These are phyloP conservation scores for Cordyceps pruinosa DNA, from an alignment of 2,329 filamentous ascomycete genomes.

Conservation along the genomic window DNA sequence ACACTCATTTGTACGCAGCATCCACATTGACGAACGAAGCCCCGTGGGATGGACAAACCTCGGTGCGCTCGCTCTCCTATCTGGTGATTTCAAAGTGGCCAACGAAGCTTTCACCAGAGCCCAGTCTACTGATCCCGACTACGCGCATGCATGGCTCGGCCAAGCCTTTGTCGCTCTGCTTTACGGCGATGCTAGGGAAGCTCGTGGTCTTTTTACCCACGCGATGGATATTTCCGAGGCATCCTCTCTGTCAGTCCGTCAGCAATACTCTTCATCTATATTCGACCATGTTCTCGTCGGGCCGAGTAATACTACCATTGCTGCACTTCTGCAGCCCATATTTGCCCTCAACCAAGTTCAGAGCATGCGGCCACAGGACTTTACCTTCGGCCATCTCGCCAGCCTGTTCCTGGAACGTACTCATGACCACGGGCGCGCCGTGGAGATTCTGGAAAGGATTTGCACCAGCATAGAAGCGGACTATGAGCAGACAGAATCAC, in stretches of 20 bases:
- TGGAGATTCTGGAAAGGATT: constrained; percentile 56
- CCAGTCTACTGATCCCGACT: constrained; percentile 91
- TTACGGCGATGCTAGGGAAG: constrained; percentile 67
- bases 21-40: constrained; percentile 87
- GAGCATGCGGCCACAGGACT: constrained; percentile 61
- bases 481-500: constrained; percentile 78
- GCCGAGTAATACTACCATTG: constrained; percentile 42
- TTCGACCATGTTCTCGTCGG: constrained; percentile 73
- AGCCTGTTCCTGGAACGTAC: constrained; percentile 78
- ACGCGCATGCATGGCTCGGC: constrained; percentile 87
- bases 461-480: constrained; percentile 67
- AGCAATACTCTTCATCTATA: constrained; percentile 70
- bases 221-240: constrained; percentile 88
- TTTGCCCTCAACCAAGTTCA: constrained; percentile 82
- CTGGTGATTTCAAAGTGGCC: constrained; percentile 78
- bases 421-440: constrained; percentile 58
- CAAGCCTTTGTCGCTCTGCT: constrained; percentile 80
- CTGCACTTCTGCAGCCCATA: constrained; percentile 72
- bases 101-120: constrained; percentile 85
- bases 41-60: constrained; percentile 86
- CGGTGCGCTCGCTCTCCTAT: constrained; percentile 75
- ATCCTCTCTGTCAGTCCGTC: constrained; percentile 63
- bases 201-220: constrained; percentile 80
- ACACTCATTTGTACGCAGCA: constrained; percentile 83
- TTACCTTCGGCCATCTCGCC: constrained; percentile 69